A percentile compares a stretch with the other conserved stretches of the same genome.
Evolutionary conservation across 352 stramenopile genomes (phyloP).

Genomic region (Pythium oligandrum): DNA sequence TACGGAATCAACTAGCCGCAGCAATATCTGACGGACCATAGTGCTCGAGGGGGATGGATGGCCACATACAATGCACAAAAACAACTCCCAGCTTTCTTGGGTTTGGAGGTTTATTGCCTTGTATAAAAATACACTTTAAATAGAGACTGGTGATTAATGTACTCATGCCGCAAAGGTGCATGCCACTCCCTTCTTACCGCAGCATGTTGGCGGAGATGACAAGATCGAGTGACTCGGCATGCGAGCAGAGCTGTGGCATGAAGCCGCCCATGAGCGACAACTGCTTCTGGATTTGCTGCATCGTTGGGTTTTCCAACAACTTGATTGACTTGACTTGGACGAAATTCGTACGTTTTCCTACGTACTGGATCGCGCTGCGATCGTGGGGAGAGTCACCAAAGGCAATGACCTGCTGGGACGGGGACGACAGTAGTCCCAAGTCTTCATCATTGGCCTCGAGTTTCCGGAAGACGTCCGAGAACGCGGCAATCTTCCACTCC

Average conservation of each 20-base stretch:
- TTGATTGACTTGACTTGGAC: constrained; percentile 74
- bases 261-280: constrained; percentile 53
- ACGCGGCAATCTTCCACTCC: constrained; percentile 79
- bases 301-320: constrained; percentile 69
- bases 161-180: no score
- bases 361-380: constrained; percentile 65
- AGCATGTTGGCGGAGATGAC: constrained; percentile 71
- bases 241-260: constrained; percentile 52
- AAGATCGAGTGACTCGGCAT: constrained; percentile 64
- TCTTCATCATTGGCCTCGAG: constrained; percentile 11
- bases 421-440: constrained; percentile 21
- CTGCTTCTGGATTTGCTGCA: constrained; percentile 72
- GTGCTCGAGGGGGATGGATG: no score
- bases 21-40: no score
- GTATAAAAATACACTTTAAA: constrained; percentile 19
- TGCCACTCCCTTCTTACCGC: constrained; percentile 20
- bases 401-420: constrained; percentile 58
- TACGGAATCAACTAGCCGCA: no score
- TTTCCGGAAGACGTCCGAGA: constrained; percentile 48
- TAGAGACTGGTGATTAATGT: constrained; percentile 6
- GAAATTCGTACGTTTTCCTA: constrained; percentile 39
- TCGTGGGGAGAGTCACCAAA: constrained; percentile 70
- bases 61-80: no score
- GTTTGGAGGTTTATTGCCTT: not conserved
- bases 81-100: not conserved